A percentile compares a stretch with the other conserved stretches of the same genome.
phyloP scores from a whole-genome alignment of 148 eudicot species.

The Vaccinium macrocarpon region DNA sequence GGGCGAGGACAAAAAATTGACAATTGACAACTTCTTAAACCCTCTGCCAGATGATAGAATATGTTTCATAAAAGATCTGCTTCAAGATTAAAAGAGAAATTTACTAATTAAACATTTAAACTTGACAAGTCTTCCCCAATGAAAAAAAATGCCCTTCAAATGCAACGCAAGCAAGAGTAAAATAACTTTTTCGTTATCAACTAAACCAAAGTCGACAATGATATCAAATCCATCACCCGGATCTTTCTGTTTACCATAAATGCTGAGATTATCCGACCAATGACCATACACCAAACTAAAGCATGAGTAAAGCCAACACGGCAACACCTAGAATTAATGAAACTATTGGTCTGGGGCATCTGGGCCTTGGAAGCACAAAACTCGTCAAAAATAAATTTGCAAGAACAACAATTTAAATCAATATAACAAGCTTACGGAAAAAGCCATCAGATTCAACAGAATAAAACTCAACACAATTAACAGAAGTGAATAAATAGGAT shows the following conservation, averaged over 20 bases:
- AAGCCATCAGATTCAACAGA: not conserved
- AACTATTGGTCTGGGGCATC: no score
- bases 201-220: not conserved
- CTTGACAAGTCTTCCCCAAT: not conserved
- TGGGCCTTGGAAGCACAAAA: not conserved
- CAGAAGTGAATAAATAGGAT: not conserved
- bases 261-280: not conserved
- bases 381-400: not conserved
- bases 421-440: not conserved
- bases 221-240: not conserved
- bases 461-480: not conserved
- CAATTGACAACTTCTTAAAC: not conserved
- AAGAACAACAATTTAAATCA: not conserved
- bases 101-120: not conserved
- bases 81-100: not conserved
- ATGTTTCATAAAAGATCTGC: not conserved
- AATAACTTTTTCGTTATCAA: not conserved
- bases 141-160: not conserved
- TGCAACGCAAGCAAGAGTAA: not conserved
- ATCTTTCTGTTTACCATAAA: not conserved
- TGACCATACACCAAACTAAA: not conserved
- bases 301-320: not conserved
- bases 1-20: not conserved
- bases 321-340: not conserved
- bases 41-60: not conserved